Base-by-base conservation (phyloP, 2,329 filamentous ascomycete species). In the Calonectria pauciramosa region DNA sequence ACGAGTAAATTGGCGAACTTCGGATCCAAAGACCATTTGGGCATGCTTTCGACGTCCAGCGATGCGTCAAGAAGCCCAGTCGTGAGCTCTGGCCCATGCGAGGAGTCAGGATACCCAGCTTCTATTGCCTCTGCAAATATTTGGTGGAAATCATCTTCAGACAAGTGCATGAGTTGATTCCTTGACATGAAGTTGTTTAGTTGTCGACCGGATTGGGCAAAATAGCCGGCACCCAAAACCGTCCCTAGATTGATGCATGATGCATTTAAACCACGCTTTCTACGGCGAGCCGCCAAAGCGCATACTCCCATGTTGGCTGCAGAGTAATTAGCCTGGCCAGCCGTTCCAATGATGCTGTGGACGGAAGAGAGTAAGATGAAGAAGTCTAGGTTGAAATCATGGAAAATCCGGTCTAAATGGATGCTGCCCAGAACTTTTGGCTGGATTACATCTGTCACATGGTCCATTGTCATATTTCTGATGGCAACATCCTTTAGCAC, bases 151-250 rank as follows among this genome's bases (percentile, higher is more conserved):
- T 54, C 51, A 30, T 26, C 23, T 54, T 30, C 51, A 30, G 23
- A 54, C 6, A 28, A 5, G 51, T 30, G 51, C 28, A 54, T 26
- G 4, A 54, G 51, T 8, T 30, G 23, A 26, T 26, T 54, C 11
- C 51, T 26, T 16, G 28, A 30, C 23, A 26, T 47, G 41, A 47
- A 47, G 41, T 47, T 47, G 26, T 10, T 8, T 4, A 26, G 13
- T 16, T 28, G 16, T 30, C 51, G 28, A 20, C 16, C 23, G 23
- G 51, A 30, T 28, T 41, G 52, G n/a, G 20, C 30, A 28, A 88
- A 80, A 72, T 86, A 88, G 0, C 89, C 89, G 0, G 85, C 75
- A 11, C 86, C 89, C 1, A 84, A 70, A 1, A 90, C 77, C 11
- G 78, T 68, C 2, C 81, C 78, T 4, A 89, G 81, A 72, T 89